phyloP scores from a whole-genome alignment of 2,329 filamentous ascomycete species.

The Apiospora saccharicola region DNA sequence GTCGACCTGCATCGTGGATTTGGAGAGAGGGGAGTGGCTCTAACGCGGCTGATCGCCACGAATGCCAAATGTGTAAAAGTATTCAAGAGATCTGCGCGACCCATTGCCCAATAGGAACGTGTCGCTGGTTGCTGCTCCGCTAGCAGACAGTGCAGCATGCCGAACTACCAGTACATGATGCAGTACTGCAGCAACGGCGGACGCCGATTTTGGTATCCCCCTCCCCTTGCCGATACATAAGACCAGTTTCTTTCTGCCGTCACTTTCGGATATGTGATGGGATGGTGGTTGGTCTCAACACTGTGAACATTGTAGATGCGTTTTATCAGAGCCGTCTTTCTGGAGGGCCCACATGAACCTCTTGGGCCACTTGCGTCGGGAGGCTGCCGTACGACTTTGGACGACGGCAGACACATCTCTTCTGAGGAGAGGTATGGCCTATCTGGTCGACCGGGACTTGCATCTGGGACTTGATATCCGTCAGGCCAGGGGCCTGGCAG shows the following conservation, averaged over 20 bases:
- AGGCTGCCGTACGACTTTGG: conserved; percentile 10
- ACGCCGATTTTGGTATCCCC: neutral
- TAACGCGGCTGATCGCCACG: conserved; percentile 23
- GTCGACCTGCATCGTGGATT: neutral
- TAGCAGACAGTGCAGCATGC: neutral
- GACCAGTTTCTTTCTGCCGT: neutral
- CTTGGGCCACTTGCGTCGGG: conserved; percentile 11
- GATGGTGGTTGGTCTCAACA: neutral
- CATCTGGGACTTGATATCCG: neutral
- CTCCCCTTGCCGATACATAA: neutral
- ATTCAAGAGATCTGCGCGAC: conserved; percentile 5
- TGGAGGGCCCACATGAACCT: neutral
- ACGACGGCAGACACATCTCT: conserved; percentile 14
- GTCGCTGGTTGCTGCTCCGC: neutral
- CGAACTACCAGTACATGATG: conserved; percentile 5
- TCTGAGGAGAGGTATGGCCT: neutral
- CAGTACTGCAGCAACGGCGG: neutral
- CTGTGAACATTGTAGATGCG: conserved; percentile 5
- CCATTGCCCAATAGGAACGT: conserved; percentile 11
- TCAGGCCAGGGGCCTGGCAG: neutral
- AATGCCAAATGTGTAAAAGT: conserved; percentile 10
- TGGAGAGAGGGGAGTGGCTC: neutral
- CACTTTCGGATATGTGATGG: conserved; percentile 17
- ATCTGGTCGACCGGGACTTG: neutral
- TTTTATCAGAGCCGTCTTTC: neutral